Evolutionary conservation across 2,329 filamentous ascomycete genomes (phyloP).

Genomic region (Trichoderma asperellum): DNA sequence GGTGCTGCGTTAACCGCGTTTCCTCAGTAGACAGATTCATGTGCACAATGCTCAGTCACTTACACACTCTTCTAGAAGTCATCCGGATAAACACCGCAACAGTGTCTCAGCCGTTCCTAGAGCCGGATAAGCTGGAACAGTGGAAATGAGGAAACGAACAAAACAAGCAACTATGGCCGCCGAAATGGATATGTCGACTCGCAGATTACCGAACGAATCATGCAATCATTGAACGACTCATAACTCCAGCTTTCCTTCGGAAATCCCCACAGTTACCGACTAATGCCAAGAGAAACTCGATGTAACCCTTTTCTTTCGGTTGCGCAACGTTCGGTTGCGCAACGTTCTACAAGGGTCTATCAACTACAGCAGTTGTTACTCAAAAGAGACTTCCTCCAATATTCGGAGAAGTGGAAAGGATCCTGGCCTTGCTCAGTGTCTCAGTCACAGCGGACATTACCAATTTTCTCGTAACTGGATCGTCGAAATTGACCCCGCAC

Average conservation of each 20-base stretch:
- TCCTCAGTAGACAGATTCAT: not conserved
- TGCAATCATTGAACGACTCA: not conserved
- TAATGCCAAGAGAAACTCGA: not conserved
- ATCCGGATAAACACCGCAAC: constrained; percentile 38
- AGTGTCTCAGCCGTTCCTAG: constrained; percentile 43
- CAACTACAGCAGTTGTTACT: not conserved
- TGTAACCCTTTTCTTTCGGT: not conserved
- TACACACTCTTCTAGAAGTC: constrained; percentile 32
- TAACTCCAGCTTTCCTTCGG: not conserved
- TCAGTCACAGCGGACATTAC: constrained; percentile 7
- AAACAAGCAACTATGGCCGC: not conserved
- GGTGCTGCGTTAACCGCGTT: constrained; percentile 9
- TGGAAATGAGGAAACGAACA: constrained; percentile 27
- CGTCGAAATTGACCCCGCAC: constrained; percentile 16
- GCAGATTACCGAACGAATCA: not conserved
- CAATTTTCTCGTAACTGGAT: not conserved
- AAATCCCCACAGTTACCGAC: not conserved
- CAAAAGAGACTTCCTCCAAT: not conserved
- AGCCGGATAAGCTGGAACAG: constrained; percentile 37
- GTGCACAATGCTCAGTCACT: not conserved
- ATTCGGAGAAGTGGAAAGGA: not conserved
- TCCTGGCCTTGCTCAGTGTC: not conserved
- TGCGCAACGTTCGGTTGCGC: not conserved
- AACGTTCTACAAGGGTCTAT: not conserved
- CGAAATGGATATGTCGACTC: not conserved